Evolutionary conservation across 129 eudicot genomes (phyloP).

Genomic region (Flaveria ramosissima): DNA sequence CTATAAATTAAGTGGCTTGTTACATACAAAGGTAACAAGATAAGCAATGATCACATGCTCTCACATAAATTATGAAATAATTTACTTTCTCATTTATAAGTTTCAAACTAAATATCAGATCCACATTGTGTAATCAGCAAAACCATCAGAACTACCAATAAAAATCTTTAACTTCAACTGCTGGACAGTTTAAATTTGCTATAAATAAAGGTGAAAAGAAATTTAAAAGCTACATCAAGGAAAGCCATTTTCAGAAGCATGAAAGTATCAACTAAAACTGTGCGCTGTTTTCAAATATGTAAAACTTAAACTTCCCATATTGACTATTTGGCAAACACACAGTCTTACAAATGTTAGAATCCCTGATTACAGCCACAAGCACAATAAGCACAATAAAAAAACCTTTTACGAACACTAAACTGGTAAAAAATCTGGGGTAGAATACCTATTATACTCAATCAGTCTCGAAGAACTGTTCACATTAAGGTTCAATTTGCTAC

Average conservation of each 20-base stretch:
- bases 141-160: conserved; percentile 15
- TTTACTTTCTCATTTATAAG: not conserved
- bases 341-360: not conserved
- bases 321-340: not conserved
- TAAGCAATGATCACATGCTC: not conserved
- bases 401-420: not conserved
- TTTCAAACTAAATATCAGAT: conserved; percentile 8
- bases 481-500: not conserved
- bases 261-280: not conserved
- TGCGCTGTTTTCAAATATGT: not conserved
- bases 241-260: not conserved
- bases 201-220: not conserved
- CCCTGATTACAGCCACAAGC: not conserved
- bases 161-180: not conserved
- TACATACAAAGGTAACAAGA: conserved; percentile 1
- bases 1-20: conserved; percentile 6
- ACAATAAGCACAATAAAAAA: conserved; percentile 1
- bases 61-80: not conserved
- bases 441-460: not conserved
- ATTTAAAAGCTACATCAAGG: conserved; percentile 2
- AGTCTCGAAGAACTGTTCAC: not conserved
- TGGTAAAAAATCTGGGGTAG: not conserved
- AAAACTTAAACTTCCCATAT: not conserved
- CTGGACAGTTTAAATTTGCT: not conserved
- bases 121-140: not conserved